Percentiles rank a stretch among this genome's conserved stretches.
These are phyloP conservation scores for Mediolabrus comicus DNA, from an alignment of 108 stramenopile genomes.

Conservation along the genomic window DNA sequence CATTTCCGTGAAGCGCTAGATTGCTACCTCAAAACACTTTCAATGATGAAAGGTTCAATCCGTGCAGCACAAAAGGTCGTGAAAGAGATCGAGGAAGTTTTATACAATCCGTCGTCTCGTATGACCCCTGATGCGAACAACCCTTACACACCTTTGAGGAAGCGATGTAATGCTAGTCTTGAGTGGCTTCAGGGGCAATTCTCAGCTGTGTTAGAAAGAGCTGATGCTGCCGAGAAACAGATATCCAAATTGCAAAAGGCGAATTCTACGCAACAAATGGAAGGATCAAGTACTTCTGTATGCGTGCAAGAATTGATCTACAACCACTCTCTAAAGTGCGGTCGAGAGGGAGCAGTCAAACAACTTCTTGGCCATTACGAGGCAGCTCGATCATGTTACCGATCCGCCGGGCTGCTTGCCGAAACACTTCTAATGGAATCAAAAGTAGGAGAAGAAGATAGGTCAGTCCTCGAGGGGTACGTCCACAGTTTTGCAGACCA, in stretches of 20 bases:
- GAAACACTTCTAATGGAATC: slow-evolving; percentile 89
- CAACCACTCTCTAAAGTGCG: slow-evolving; percentile 79
- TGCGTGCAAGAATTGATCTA: slow-evolving; percentile 85
- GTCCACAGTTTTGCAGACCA: slow-evolving; percentile 84
- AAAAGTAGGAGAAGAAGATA: slow-evolving; percentile 69
- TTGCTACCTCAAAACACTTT: slow-evolving; percentile 79
- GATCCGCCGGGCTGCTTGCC: slow-evolving; percentile 78
- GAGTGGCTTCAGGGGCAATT: slow-evolving; percentile 79
- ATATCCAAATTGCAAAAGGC: slow-evolving; percentile 55
- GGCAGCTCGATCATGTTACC: slow-evolving; percentile 76
- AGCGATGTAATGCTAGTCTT: slow-evolving; percentile 71
- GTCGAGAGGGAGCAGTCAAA: slow-evolving; percentile 83
- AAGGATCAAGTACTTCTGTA: slow-evolving; percentile 1
- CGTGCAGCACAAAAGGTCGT: slow-evolving; percentile 67
- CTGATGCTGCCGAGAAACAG: slow-evolving; percentile 77
- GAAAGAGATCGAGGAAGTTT: slow-evolving; percentile 56
- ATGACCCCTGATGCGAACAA: slow-evolving; percentile 21
- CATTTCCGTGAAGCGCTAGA: slow-evolving; percentile 79
- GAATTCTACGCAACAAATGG: slow-evolving; percentile 3
- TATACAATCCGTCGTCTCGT: slow-evolving; percentile 14
- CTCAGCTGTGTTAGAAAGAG: slow-evolving; percentile 80
- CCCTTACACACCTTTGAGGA: slow-evolving; percentile 51
- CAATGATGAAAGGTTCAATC: slow-evolving; percentile 82
- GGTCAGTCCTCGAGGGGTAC: slow-evolving; percentile 69
- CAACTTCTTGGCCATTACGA: slow-evolving; percentile 85